Base-by-base conservation (phyloP, 1,139 yeast genomes). In the Taphrina flavorubra region DNA sequence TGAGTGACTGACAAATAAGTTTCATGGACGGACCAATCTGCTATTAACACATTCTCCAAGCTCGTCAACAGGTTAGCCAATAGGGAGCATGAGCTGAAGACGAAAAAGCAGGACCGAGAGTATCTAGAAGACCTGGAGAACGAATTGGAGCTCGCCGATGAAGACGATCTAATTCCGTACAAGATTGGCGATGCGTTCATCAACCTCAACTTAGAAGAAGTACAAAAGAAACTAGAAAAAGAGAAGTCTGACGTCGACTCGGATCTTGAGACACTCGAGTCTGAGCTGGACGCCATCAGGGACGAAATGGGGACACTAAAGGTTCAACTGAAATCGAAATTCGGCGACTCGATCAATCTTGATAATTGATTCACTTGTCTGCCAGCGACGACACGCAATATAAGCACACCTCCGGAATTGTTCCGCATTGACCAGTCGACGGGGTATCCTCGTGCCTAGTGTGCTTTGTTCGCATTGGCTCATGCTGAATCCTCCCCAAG, bases 131-230 rank as follows among this genome's bases (percentile, higher is more conserved):
- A 94, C 76, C 87, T 92, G 58, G 81, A 90, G 11, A 77, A 90
- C 77, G 99, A 94, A 76, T 82, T 94, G 65, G 98, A 94, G 78
- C 83, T 94, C 58, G 80, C 91, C 46, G 98, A 89, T 77, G 94
- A 88, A 73, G 92, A 87, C 70, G 92, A 88, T 61, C 80, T 72
- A 53, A 76, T 80, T 6, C 78, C 76, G 72, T 87, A 87, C 76
- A 86, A 86, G 71, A 77, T 89, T 20, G 97, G 97, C 10, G 96
- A 90, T 71, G 82, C 87, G 1, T 92, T 92, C 76, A 84, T 92
- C 18, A 85, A 83, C 73, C 76, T 94, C 76, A 84, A 82, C 71
- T 92, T 87, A 69, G 77, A 80, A 11, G 86, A 87, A 72, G 95
- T 90, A 0, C 81, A 89, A 65, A 86, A 83, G 70, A 83, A 84